phyloP scores from a whole-genome alignment of 148 eudicot genomes.

The Chenopodium album region DNA sequence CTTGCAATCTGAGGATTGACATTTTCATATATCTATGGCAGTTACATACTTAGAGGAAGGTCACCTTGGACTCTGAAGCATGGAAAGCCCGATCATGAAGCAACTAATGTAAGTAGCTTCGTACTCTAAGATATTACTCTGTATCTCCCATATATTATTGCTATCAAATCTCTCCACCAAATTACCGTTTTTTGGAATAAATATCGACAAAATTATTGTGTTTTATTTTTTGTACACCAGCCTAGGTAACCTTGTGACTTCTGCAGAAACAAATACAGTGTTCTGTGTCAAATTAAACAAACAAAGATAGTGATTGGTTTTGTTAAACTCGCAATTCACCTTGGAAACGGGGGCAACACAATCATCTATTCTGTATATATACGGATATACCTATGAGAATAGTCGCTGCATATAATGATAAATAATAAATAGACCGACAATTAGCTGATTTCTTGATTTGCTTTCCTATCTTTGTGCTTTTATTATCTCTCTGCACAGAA shows the following conservation, averaged over 20 bases:
- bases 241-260: not conserved
- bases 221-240: not conserved
- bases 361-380: no score
- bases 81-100: conserved; percentile 86
- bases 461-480: not conserved
- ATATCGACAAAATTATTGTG: not conserved
- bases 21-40: conserved; percentile 30
- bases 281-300: not conserved
- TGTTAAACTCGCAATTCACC: not conserved
- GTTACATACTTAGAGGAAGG: conserved; percentile 76
- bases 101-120: conserved; percentile 57
- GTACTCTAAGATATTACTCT: no score
- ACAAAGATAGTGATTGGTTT: not conserved
- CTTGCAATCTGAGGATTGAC: conserved; percentile 3
- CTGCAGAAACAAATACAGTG: not conserved
- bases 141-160: not conserved
- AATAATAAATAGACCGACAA: not conserved
- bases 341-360: not conserved
- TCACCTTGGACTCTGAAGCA: conserved; percentile 83
- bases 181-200: not conserved
- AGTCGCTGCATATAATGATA: not conserved
- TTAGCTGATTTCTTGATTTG: not conserved
- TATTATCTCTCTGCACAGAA: no score
- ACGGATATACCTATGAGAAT: no score
- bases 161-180: not conserved